Conservation (phyloP, 805 yeast genomes). For the Grigorovia jiainica region DNA sequence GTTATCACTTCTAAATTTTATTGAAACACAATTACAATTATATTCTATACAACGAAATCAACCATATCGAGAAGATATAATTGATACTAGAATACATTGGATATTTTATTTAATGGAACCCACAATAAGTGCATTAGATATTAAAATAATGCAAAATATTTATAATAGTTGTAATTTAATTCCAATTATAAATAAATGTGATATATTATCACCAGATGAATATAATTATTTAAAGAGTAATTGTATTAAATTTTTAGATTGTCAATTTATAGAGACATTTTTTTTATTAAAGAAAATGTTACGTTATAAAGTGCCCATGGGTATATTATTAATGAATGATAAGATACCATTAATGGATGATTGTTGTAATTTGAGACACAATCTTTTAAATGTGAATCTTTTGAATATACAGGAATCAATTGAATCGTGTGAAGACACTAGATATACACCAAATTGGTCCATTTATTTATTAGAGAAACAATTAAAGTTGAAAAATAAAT, state of each 20-base stretch:
- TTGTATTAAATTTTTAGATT: background rate
- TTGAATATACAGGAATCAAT: background rate
- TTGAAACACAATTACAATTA: conserved; percentile 69
- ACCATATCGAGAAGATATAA: conserved; percentile 44
- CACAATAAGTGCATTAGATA: conserved; percentile 51
- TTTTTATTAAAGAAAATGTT: conserved; percentile 38
- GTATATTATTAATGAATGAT: conserved; percentile 26
- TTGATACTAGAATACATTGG: conserved; percentile 70
- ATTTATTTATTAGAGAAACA: conserved; percentile 35
- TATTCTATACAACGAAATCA: conserved; percentile 71
- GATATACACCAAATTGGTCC: background rate
- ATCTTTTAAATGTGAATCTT: background rate
- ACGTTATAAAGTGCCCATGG: conserved; percentile 42
- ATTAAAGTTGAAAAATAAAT: conserved; percentile 34
- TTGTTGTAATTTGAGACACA: background rate
- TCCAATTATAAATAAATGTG: conserved; percentile 78
- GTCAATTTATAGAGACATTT: background rate
- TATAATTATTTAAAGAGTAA: conserved; percentile 41
- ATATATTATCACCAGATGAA: conserved; percentile 39
- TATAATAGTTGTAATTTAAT: conserved; percentile 67
- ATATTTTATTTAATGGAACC: conserved; percentile 79
- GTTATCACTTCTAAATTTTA: conserved; percentile 58
- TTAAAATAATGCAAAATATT: conserved; percentile 62
- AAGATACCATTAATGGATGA: background rate
- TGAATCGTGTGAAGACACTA: background rate